phyloP scores from a whole-genome alignment of 306 rosid species.

The Pterocarpus macrocarpus region DNA sequence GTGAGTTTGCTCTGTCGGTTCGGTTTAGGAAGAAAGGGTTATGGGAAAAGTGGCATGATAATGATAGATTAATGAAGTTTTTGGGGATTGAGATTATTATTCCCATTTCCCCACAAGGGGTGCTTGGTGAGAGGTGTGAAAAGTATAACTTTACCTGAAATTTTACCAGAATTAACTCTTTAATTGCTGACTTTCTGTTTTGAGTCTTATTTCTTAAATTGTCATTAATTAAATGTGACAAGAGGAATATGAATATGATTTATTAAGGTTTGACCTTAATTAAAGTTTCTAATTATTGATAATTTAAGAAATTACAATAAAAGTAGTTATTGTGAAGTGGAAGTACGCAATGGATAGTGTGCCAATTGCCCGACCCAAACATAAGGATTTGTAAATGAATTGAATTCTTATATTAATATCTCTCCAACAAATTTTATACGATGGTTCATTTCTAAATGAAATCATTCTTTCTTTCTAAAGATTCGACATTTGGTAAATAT shows the following conservation, averaged over 20 bases:
- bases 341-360: background rate
- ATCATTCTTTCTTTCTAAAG: background rate
- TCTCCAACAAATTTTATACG: background rate
- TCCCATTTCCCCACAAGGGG: background rate
- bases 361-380: background rate
- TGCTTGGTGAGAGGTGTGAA: background rate
- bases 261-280: background rate
- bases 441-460: background rate
- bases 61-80: background rate
- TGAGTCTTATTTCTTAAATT: background rate
- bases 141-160: background rate
- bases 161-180: background rate
- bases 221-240: slow-evolving; percentile 1
- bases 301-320: slow-evolving; percentile 1
- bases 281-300: background rate
- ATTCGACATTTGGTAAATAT: background rate
- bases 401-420: background rate
- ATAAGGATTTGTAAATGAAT: background rate
- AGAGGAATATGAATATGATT: background rate
- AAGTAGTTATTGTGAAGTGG: background rate
- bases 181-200: background rate
- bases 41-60: slow-evolving; percentile 5
- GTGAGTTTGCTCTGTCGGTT: background rate
- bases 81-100: background rate
- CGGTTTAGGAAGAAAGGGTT: slow-evolving; percentile 2